These are phyloP conservation scores for Daldinia sp. DNA, from an alignment of 2,329 filamentous ascomycete species.

Conservation along the genomic window DNA sequence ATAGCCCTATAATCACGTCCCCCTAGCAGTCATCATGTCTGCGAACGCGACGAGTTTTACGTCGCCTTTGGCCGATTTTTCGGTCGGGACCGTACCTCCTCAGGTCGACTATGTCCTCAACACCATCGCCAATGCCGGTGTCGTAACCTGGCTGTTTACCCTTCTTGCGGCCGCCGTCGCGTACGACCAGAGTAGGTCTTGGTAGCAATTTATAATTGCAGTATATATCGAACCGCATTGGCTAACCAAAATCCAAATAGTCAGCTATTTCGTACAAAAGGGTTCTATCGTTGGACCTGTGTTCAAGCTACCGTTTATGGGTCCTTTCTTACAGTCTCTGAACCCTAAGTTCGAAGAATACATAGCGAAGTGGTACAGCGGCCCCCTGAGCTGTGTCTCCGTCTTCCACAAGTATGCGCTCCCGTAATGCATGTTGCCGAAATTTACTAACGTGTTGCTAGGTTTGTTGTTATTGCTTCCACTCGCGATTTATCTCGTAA, in stretches of 20 bases:
- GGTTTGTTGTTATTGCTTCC: slow-evolving; percentile 96
- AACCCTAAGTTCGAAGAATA: slow-evolving; percentile 93
- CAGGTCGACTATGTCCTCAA: slow-evolving; percentile 65
- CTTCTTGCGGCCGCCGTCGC: slow-evolving; percentile 74
- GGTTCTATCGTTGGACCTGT: slow-evolving; percentile 77
- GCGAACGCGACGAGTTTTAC: slow-evolving; percentile 71
- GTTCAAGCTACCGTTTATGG: slow-evolving; percentile 86
- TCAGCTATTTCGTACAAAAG: slow-evolving; percentile 78
- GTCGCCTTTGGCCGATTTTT: slow-evolving; percentile 70
- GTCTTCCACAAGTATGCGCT: slow-evolving; percentile 93
- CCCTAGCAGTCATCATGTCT: slow-evolving; percentile 53
- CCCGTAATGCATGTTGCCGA: not conserved
- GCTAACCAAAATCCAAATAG: slow-evolving; percentile 53
- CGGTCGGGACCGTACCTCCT: slow-evolving; percentile 59
- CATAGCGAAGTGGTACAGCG: slow-evolving; percentile 90
- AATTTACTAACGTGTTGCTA: slow-evolving; percentile 48
- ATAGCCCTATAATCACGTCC: too few species aligned
- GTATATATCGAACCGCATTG: slow-evolving; percentile 15
- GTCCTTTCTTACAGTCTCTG: slow-evolving; percentile 92
- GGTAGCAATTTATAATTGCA: not conserved
- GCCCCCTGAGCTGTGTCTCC: slow-evolving; percentile 92
- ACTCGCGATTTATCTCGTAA: slow-evolving; percentile 95
- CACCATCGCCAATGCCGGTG: slow-evolving; percentile 64
- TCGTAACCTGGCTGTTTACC: slow-evolving; percentile 72
- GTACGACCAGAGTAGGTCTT: slow-evolving; percentile 86